These are phyloP conservation scores for Solanum dulcamara DNA, from an alignment of 257 asterid genomes.

Conservation along the genomic window DNA sequence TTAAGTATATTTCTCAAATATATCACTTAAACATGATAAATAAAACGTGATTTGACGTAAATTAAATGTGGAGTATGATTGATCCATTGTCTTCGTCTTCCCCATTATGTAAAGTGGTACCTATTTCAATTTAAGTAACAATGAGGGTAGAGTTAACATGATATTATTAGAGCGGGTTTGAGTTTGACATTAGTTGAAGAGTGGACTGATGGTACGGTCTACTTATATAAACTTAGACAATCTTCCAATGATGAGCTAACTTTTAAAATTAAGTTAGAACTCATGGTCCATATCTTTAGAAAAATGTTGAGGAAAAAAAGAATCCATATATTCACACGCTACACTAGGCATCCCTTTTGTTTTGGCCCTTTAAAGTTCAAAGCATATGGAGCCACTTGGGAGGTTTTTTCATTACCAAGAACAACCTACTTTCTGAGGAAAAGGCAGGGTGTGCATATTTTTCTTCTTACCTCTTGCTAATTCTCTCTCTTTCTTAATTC, in stretches of 20 bases:
- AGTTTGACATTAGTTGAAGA: too few species aligned
- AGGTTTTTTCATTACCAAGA: not conserved
- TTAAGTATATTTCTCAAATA: not conserved
- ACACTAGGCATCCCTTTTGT: not conserved
- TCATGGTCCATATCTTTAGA: not conserved
- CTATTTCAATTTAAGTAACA: not conserved
- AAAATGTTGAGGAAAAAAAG: not conserved
- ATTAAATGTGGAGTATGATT: not conserved
- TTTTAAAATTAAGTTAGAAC: too few species aligned
- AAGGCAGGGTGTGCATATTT: not conserved
- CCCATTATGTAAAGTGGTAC: not conserved
- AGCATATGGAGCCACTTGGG: not conserved
- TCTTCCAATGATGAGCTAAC: too few species aligned
- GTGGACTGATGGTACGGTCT: fast-evolving
- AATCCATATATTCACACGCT: not conserved
- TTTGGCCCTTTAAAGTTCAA: not conserved
- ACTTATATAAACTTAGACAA: too few species aligned
- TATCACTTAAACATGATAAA: not conserved
- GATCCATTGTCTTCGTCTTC: not conserved
- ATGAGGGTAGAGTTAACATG: not conserved
- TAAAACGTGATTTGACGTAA: not conserved
- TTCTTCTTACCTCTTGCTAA: not conserved
- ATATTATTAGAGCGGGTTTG: not conserved
- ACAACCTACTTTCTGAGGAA: not conserved
- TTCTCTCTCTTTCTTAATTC: not conserved